Percentiles rank a stretch among this genome's conserved stretches.
Conservation (phyloP, 2,329 filamentous ascomycete species). For the Diaporthe vaccinii region DNA sequence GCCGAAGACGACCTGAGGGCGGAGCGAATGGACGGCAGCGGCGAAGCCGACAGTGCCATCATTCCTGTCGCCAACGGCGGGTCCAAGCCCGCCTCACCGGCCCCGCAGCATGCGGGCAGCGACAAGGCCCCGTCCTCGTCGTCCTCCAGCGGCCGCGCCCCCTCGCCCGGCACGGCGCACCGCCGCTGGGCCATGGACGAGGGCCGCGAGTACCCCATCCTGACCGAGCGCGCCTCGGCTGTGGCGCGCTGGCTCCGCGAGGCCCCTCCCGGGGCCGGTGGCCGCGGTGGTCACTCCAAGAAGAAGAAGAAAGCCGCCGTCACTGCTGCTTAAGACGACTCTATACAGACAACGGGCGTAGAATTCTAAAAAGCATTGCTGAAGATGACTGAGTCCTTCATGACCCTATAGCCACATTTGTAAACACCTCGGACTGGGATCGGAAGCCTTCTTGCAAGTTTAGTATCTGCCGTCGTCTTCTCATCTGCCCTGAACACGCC, state of each 20-base stretch:
- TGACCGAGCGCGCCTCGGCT: constrained; percentile 76
- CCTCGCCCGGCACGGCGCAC: constrained; percentile 34
- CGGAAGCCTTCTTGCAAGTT: not conserved
- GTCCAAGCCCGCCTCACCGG: not conserved
- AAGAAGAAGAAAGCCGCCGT: constrained; percentile 52
- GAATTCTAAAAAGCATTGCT: not conserved
- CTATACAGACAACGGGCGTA: not conserved
- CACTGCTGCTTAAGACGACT: constrained; percentile 30
- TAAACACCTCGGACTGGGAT: not conserved
- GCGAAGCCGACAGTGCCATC: constrained; percentile 34
- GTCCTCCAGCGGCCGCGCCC: not conserved
- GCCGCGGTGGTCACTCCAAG: constrained; percentile 46
- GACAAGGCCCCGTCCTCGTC: constrained; percentile 15
- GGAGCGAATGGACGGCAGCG: constrained; percentile 40
- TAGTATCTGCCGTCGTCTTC: not conserved
- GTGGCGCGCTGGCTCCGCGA: constrained; percentile 79
- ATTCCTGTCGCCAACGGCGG: constrained; percentile 16
- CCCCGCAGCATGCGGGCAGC: not conserved
- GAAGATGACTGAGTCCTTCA: not conserved
- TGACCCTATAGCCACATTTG: not conserved
- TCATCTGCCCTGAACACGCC: not conserved
- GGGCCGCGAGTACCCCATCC: constrained; percentile 77
- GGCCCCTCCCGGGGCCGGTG: constrained; percentile 58
- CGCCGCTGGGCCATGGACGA: constrained; percentile 76
- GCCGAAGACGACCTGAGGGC: constrained; percentile 65